Evolutionary conservation across 1,284 basidiomycete genomes (phyloP).

Genomic region (Puccinia brachypodii): DNA sequence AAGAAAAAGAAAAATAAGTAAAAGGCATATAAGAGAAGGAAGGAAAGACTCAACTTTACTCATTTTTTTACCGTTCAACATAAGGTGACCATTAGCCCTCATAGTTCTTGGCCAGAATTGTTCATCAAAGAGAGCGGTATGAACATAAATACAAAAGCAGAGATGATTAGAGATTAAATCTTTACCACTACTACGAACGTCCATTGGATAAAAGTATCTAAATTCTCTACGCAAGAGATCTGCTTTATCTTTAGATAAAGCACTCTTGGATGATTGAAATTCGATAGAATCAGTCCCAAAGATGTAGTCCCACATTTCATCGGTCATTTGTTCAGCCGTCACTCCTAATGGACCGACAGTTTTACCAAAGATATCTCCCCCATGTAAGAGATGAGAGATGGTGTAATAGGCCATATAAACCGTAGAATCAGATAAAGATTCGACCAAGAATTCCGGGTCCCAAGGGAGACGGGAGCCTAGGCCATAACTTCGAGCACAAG

Average conservation of each 20-base stretch:
- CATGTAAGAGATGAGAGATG: constrained; percentile 80
- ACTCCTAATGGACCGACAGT: constrained; percentile 80
- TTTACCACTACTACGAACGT: constrained; percentile 98
- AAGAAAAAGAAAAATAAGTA: not conserved
- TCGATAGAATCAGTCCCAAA: constrained; percentile 67
- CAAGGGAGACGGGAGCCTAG: constrained; percentile 94
- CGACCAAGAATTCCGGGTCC: constrained; percentile 95
- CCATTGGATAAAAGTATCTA: constrained; percentile 97
- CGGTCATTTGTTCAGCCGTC: constrained; percentile 87
- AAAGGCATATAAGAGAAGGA: not conserved
- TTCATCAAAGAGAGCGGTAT: constrained; percentile 90
- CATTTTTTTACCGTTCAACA: constrained; percentile 99
- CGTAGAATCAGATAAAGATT: constrained; percentile 94
- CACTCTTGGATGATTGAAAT: constrained; percentile 63
- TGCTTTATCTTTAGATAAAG: constrained; percentile 71
- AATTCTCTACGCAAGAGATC: constrained; percentile 86
- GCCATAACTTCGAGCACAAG: constrained; percentile 94
- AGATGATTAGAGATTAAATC: constrained; percentile 96
- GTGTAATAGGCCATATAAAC: constrained; percentile 99
- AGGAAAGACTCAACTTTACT: constrained; percentile 57
- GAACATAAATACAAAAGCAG: constrained; percentile 91
- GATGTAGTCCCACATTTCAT: constrained; percentile 96
- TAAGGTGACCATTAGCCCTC: constrained; percentile 92
- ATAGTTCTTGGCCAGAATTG: constrained; percentile 90
- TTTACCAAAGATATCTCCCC: constrained; percentile 72